phyloP scores from a whole-genome alignment of 2,329 filamentous ascomycete genomes.

The Pseudocercospora cruenta region DNA sequence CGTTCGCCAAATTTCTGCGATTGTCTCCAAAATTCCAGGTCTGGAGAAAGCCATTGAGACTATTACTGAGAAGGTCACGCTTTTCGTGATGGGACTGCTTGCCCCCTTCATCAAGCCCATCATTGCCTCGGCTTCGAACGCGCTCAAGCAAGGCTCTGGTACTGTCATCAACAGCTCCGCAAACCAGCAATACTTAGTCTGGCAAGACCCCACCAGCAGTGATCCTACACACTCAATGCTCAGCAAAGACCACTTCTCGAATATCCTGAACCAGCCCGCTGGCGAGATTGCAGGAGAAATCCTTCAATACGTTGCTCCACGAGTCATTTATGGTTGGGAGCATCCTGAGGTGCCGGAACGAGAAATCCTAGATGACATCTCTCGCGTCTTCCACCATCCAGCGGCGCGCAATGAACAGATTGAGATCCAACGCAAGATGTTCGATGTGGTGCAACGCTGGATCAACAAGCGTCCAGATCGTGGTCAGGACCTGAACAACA shows the following conservation, averaged over 20 bases:
- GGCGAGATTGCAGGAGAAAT: slow-evolving; percentile 59
- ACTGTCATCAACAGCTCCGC: slow-evolving; percentile 61
- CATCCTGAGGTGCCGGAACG: slow-evolving; percentile 80
- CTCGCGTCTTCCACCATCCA: slow-evolving; percentile 88
- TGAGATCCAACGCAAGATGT: slow-evolving; percentile 89
- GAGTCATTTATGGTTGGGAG: slow-evolving; percentile 91
- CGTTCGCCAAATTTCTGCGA: slow-evolving; percentile 79
- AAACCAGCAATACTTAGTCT: slow-evolving; percentile 56
- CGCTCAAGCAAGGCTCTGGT: slow-evolving; percentile 82
- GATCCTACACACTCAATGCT: slow-evolving; percentile 58
- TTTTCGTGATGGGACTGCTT: slow-evolving; percentile 88
- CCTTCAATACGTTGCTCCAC: slow-evolving; percentile 83
- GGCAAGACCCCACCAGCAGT: slow-evolving; percentile 51
- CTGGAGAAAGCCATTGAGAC: slow-evolving; percentile 88
- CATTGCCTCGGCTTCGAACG: slow-evolving; percentile 82
- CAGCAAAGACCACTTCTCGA: slow-evolving; percentile 57
- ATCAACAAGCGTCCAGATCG: slow-evolving; percentile 69
- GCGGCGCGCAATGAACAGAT: slow-evolving; percentile 73
- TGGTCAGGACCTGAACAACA: slow-evolving; percentile 67
- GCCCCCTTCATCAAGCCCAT: slow-evolving; percentile 91
- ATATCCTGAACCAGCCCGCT: slow-evolving; percentile 54
- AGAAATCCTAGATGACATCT: slow-evolving; percentile 79
- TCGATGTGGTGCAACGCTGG: slow-evolving; percentile 81
- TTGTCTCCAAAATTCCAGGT: slow-evolving; percentile 89
- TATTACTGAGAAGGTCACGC: slow-evolving; percentile 87